Evolutionary conservation across 108 stramenopile species (phyloP), one percentile per base, ranked within the genome.

Genomic region (Mayamaea pseudoterrestris): DNA sequence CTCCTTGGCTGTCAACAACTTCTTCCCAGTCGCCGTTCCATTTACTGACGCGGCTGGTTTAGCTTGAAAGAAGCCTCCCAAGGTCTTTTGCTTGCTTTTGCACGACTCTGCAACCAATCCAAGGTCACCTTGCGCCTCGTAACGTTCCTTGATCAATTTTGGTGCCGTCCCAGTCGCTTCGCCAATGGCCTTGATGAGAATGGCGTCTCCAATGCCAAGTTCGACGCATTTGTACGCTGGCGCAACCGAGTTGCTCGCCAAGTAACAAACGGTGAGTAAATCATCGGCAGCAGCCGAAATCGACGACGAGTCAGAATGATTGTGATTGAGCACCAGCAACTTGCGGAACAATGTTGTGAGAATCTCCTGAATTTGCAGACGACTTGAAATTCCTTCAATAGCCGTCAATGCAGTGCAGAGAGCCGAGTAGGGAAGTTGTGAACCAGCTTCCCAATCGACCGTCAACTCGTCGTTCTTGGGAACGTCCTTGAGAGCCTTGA

Each of bases 161-260:
- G 68, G 54, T n/a, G 65, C 57, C 29, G 75, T 73, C 0, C 94
- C 94, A 29, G 71, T 76, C 6, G 92, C 90, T 52, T 93, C 77
- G 0, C 64, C 73, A 35, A 99, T 85, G 7, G 97, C 96, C 68
- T 95, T 96, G 41, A 86, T 80, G 21, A 99, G 68, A 29, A 98
- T 71, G 23, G 85, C 63, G 47, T 99, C 97, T 0, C 99, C 99
- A 29, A 99, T 81, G 5, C 99, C 99, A 3, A 99, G 71, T 63
- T 99, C 99, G 30, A 98, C 57, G 50, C 86, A 85, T 39, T 94
- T 84, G 50, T 92, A 93, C 25, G 92, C 77, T 1, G 99, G 96
- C 22, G 95, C 95, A 5, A 99, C 82, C 32, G 79, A 55, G 44
- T 93, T 94, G 60, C 63, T 68, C 17, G 83, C 66, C 16, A 99